Percentiles rank a stretch among this genome's conserved stretches.
phyloP scores from a whole-genome alignment of 2,329 filamentous ascomycete genomes.

The Epichloe uncinata region DNA sequence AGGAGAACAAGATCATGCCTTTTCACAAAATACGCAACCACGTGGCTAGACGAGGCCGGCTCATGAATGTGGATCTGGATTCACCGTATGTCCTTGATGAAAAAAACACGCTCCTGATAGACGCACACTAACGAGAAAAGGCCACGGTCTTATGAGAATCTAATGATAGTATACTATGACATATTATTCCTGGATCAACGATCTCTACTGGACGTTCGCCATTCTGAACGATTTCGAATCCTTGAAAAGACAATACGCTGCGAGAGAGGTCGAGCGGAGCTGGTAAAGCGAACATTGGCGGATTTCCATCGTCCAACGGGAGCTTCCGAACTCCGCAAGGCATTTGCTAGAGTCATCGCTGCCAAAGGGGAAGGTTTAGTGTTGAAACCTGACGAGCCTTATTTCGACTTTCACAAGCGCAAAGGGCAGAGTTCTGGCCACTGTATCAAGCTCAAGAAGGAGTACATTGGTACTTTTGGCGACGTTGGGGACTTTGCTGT shows the following conservation, averaged over 20 bases:
- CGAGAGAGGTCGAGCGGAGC: slow-evolving; percentile 47
- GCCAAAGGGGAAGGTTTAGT: slow-evolving; percentile 65
- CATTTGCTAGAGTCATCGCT: slow-evolving; percentile 55
- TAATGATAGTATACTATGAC: slow-evolving; percentile 52
- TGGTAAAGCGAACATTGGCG: slow-evolving; percentile 54
- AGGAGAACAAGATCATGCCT: slow-evolving; percentile 50
- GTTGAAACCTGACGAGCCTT: slow-evolving; percentile 67
- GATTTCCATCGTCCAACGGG: slow-evolving; percentile 46
- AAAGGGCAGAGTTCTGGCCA: slow-evolving; percentile 27
- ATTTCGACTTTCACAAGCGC: slow-evolving; percentile 44
- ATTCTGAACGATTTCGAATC: slow-evolving; percentile 46
- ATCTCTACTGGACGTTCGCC: slow-evolving; percentile 35
- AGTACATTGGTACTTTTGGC: slow-evolving; percentile 64
- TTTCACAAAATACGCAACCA: slow-evolving; percentile 80
- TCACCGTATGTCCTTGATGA: slow-evolving; percentile 39
- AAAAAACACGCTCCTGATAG: background rate
- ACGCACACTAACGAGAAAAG: slow-evolving; percentile 20
- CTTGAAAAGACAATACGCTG: slow-evolving; percentile 41
- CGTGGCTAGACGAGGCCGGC: slow-evolving; percentile 57
- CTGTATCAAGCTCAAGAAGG: slow-evolving; percentile 79
- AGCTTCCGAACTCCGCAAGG: slow-evolving; percentile 40
- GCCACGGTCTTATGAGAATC: slow-evolving; percentile 34
- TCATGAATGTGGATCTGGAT: slow-evolving; percentile 54
- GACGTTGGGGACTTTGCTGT: slow-evolving; percentile 76
- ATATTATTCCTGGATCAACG: slow-evolving; percentile 39